Evolutionary conservation across 164 flowering plant genomes (phyloP), one percentile per base, ranked within the genome.

Genomic region (Amborella trichopoda): DNA sequence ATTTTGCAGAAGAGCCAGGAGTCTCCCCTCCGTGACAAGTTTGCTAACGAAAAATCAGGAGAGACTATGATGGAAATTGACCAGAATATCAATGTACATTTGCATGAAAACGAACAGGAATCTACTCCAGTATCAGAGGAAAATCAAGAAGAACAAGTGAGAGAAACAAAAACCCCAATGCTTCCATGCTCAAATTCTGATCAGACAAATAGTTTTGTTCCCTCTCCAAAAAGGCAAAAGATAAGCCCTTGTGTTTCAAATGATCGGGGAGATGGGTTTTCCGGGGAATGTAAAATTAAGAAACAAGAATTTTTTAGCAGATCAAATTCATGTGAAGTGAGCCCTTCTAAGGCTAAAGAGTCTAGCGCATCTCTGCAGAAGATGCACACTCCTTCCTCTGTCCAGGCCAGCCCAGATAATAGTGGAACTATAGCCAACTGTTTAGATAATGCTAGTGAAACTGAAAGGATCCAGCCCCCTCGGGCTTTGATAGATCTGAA

Each of bases 401-500:
- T 48, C 24, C 54, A 61, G 54, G 65, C 48, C 27, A 54, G 53
- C 55, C 62, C 52, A 6, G 49, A 26, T 49, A 65, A 66, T 26
- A 58, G 50, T 38, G 52, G n/a, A n/a, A n/a, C n/a, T n/a, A n/a
- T n/a, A 27, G 60, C 23, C 17, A 56, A 41, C 12, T 33, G 40
- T 48, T 44, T 33, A 28, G 28, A 28, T 40, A 46, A 23, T 28
- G 19, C 14, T 46, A 12, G 40, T 44, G 49, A 44, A 26, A 38
- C 44, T n/a, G n/a, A n/a, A n/a, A n/a, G n/a, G n/a, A n/a, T n/a
- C n/a, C n/a, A n/a, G n/a, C n/a, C n/a, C n/a, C n/a, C n/a, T n/a
- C 48, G 47, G 24, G 32, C 38, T 16, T 22, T 63, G 50, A 62
- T 74, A 40, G 87, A 80, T 55, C 55, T 80, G 48, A 76, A 80